A percentile compares a stretch with the other conserved stretches of the same genome.
phyloP scores from a whole-genome alignment of 331 rosid species.

The Pyracantha coccinea region DNA sequence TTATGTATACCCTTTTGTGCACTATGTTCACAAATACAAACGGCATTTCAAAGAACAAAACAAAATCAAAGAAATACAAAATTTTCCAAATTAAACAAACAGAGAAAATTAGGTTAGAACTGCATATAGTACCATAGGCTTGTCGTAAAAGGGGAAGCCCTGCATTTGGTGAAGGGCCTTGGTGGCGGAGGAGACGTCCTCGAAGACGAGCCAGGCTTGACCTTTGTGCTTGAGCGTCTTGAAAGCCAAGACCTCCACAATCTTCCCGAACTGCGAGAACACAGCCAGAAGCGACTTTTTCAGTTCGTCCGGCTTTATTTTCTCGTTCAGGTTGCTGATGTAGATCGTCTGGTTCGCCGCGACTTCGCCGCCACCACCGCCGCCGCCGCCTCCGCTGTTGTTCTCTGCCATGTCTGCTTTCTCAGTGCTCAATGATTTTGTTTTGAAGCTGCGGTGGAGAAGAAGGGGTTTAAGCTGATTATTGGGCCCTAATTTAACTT shows the following conservation, averaged over 20 bases:
- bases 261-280: constrained; percentile 95
- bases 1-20: not conserved
- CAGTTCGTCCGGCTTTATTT: constrained; percentile 89
- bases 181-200: constrained; percentile 72
- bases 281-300: constrained; percentile 85
- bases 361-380: constrained; percentile 28
- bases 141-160: constrained; percentile 94
- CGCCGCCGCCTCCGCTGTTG: constrained; percentile 36
- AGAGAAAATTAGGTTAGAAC: not conserved
- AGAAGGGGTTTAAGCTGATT: not conserved
- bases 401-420: constrained; percentile 51
- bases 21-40: not conserved
- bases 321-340: constrained; percentile 92
- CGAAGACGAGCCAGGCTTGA: constrained; percentile 96
- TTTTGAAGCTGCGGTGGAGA: not conserved
- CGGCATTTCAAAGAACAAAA: not conserved
- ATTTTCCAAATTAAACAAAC: not conserved
- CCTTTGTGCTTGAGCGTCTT: constrained; percentile 92
- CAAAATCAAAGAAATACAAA: not conserved
- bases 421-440: not conserved
- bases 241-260: constrained; percentile 78
- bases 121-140: constrained; percentile 59
- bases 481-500: not conserved
- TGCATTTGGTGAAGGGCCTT: constrained; percentile 96
- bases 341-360: constrained; percentile 68